A percentile compares a stretch with the other conserved stretches of the same genome.
Conservation (phyloP, 2,329 filamentous ascomycete species). For the Fusarium beomiforme region DNA sequence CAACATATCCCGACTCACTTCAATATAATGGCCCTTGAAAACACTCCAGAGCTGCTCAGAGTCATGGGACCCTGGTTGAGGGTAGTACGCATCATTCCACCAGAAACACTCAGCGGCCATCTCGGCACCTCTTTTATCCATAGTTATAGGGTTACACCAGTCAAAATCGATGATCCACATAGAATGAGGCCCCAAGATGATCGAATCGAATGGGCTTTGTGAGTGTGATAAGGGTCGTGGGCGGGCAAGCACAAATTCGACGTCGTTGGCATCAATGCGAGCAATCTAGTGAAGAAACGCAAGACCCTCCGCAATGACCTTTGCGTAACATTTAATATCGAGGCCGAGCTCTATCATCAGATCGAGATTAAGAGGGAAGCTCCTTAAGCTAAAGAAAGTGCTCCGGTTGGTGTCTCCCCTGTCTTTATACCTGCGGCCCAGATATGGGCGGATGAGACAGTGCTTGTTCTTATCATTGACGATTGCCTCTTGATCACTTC, state of each 20-base stretch:
- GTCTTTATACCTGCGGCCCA: conserved; percentile 50
- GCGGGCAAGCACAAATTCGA: conserved; percentile 64
- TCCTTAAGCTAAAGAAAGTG: conserved; percentile 54
- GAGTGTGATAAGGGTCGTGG: neutral
- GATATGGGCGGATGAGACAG: conserved; percentile 60
- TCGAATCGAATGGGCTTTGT: neutral
- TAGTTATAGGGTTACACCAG: conserved; percentile 46
- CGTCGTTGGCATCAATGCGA: conserved; percentile 60
- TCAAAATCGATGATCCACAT: conserved; percentile 63
- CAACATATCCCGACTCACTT: neutral
- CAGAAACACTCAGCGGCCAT: conserved; percentile 56
- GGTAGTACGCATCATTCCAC: conserved; percentile 63
- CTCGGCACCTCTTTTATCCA: conserved; percentile 53
- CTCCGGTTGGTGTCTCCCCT: neutral
- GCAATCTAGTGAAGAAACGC: conserved; percentile 62
- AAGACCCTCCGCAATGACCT: conserved; percentile 59
- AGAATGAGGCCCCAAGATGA: conserved; percentile 45
- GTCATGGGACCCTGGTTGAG: conserved; percentile 46
- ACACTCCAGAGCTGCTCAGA: conserved; percentile 37
- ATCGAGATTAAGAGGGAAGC: conserved; percentile 60
- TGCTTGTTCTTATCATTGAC: conserved; percentile 50
- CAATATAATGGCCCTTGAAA: conserved; percentile 29
- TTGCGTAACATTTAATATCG: conserved; percentile 48
- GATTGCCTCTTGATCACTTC: neutral
- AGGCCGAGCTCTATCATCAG: conserved; percentile 58